Evolutionary conservation across 2,329 filamentous ascomycete genomes (phyloP).

Genomic region (Ilyonectria sp.): DNA sequence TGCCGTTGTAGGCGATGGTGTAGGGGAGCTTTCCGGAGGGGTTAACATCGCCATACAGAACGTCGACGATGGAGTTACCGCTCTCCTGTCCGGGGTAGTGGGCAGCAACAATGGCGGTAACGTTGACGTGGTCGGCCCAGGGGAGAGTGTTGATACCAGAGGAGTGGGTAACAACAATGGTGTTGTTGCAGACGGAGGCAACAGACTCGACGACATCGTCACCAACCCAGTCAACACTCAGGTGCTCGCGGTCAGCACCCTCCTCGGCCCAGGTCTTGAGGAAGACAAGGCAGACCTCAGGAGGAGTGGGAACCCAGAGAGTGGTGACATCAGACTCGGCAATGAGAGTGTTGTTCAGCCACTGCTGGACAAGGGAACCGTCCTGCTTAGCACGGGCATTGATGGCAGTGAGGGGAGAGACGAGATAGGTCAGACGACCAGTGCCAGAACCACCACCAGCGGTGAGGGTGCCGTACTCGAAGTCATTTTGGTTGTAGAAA

Average conservation of each 20-base stretch:
- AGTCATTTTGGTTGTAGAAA: slow-evolving; percentile 75
- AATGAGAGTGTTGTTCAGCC: slow-evolving; percentile 64
- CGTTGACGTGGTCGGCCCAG: slow-evolving; percentile 77
- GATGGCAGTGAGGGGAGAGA: slow-evolving; percentile 58
- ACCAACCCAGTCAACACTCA: slow-evolving; percentile 70
- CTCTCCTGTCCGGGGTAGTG: slow-evolving; percentile 82
- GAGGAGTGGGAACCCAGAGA: slow-evolving; percentile 63
- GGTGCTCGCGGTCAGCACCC: slow-evolving; percentile 68
- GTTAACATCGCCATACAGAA: slow-evolving; percentile 78
- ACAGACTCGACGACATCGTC: slow-evolving; percentile 75
- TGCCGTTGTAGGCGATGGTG: slow-evolving; percentile 74
- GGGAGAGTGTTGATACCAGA: slow-evolving; percentile 78
- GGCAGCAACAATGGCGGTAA: slow-evolving; percentile 78
- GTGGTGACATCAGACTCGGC: slow-evolving; percentile 56
- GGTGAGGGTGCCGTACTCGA: slow-evolving; percentile 71
- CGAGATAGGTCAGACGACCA: slow-evolving; percentile 56
- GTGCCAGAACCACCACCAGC: slow-evolving; percentile 70
- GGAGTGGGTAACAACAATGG: slow-evolving; percentile 78
- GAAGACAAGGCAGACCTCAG: slow-evolving; percentile 78
- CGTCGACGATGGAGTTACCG: slow-evolving; percentile 75
- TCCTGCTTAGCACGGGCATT: slow-evolving; percentile 63
- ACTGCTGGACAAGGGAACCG: slow-evolving; percentile 61
- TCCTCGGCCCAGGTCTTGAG: slow-evolving; percentile 78
- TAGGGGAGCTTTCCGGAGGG: slow-evolving; percentile 81
- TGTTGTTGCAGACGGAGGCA: slow-evolving; percentile 73